Evolutionary conservation across 345 rosid species (phyloP), one percentile per base, ranked within the genome.

Genomic region (Kernera saxatilis): DNA sequence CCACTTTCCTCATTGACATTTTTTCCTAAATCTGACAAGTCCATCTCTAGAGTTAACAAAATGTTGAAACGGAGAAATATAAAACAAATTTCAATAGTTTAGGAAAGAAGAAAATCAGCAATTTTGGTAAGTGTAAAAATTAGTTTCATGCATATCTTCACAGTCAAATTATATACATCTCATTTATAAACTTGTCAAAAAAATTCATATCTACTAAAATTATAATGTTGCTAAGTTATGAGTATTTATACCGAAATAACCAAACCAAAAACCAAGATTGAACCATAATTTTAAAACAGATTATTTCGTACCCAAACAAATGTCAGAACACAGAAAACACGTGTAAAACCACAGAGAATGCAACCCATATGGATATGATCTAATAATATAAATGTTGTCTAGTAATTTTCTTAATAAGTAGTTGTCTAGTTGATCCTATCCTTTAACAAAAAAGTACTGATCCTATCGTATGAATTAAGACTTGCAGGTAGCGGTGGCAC

Each of bases 121-220:
- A 1, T 23, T 63, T 53, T 72, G 55, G 49, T 7, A 63, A 22
- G 21, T 66, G 22, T 22, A 2, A 2, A 15, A 51, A 3, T 68
- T 43, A 40, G 56, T 58, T 14, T 41, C 48, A 67, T 22, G 11
- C 44, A 37, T 45, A 63, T 55, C 49, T 67, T 22, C 15, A 74
- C 0, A 57, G 62, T 74, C 71, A 58, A 59, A 59, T 3, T 18
- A 6, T 17, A 35, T n/a, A 6, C 5, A 13, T 27, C 37, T 50
- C 39, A 59, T 40, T 67, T 50, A 74, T 59, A 0, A 51, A 41
- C 48, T 67, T 41, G 69, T 3, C 73, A 32, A 39, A 64, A 39
- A 64, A 10, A 2, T 19, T 37, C 26, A 49, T 14, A 15, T 67
- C 39, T 7, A 23, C 22, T 5, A 55, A 33, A 32, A 11, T 3